Conservation (phyloP, 1,284 basidiomycete genomes). For the Pterulicium gracile region DNA sequence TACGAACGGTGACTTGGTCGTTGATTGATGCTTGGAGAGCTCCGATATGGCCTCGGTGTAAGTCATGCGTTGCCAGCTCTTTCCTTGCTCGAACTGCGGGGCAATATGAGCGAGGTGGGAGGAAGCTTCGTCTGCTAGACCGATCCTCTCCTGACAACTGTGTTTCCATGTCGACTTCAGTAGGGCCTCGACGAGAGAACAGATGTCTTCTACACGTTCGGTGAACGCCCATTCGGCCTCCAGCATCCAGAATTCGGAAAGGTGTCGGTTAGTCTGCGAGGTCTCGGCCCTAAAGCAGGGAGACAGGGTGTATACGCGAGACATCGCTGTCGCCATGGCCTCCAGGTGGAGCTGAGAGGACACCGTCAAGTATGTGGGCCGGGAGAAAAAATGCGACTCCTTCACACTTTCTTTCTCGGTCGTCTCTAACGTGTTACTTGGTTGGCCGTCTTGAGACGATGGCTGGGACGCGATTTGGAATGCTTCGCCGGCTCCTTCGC, state of each 20-base stretch:
- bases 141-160: no score
- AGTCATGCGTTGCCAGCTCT: conserved; percentile 61
- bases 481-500: conserved; percentile 95
- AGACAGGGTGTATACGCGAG: conserved; percentile 83
- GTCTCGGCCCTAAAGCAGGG: conserved; percentile 92
- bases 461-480: conserved; percentile 53
- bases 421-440: no score
- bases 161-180: conserved; percentile 32
- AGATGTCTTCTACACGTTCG: conserved; percentile 41
- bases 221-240: conserved; percentile 83
- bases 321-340: conserved; percentile 68
- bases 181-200: conserved; percentile 61
- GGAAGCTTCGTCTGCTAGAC: conserved; percentile 18
- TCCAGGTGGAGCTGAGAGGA: conserved; percentile 95
- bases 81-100: conserved; percentile 4
- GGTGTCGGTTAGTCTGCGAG: conserved; percentile 81
- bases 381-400: conserved; percentile 47
- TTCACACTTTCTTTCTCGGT: no score
- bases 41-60: conserved; percentile 71
- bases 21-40: conserved; percentile 31
- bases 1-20: conserved; percentile 29
- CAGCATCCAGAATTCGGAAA: conserved; percentile 98
- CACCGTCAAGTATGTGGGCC: conserved; percentile 83
- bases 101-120: conserved; percentile 10
- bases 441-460: no score